Evolutionary conservation across 78 protist species (phyloP).

Genomic region (Planoprotostelium fungivorum): DNA sequence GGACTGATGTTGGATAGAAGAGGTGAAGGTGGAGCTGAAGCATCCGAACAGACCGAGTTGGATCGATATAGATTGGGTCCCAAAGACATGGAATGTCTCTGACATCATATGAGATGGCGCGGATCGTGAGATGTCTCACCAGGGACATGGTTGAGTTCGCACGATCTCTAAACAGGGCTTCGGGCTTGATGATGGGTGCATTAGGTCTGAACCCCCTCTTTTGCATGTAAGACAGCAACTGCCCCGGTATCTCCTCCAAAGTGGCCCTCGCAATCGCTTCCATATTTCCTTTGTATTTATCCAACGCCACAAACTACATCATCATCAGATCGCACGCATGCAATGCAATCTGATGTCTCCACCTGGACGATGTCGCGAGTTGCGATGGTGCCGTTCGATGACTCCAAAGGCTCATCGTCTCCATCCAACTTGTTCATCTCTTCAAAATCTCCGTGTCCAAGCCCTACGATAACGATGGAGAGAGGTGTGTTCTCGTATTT

Average conservation of each 20-base stretch:
- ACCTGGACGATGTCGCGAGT: not conserved
- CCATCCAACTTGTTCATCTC: not conserved
- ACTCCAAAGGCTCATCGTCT: not conserved
- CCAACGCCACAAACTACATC: not conserved
- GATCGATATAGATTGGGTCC: too few species aligned
- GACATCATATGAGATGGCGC: too few species aligned
- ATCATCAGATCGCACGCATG: not conserved
- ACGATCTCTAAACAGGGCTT: not conserved
- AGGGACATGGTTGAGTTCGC: too few species aligned
- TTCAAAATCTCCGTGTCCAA: not conserved
- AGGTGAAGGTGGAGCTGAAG: too few species aligned
- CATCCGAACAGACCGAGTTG: too few species aligned
- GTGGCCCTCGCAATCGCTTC: not conserved
- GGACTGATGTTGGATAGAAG: too few species aligned
- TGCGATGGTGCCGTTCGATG: not conserved
- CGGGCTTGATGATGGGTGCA: not conserved
- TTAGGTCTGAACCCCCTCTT: not conserved
- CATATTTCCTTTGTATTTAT: not conserved
- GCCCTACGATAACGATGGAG: not conserved
- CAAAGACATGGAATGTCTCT: too few species aligned
- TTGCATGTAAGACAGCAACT: not conserved
- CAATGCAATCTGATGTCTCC: not conserved
- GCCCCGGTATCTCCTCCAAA: not conserved
- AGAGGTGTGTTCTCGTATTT: not conserved
- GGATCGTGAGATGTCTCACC: too few species aligned